These are phyloP conservation scores for Globisporangium iwayamae DNA, from an alignment of 352 stramenopile genomes.

Conservation along the genomic window DNA sequence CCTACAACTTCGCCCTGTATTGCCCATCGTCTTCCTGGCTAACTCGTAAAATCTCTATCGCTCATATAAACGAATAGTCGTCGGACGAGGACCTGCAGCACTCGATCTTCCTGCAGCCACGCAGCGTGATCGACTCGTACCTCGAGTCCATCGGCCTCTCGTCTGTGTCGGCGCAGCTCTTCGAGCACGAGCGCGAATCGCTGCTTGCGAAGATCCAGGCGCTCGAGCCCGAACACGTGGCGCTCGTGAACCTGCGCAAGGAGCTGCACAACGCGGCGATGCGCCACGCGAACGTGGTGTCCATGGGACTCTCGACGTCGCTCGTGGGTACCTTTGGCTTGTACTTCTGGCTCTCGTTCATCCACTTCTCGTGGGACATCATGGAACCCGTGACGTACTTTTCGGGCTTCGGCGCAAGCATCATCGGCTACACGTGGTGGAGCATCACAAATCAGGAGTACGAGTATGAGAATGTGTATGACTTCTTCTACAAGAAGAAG, in stretches of 20 bases:
- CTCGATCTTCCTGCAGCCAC: conserved; percentile 78
- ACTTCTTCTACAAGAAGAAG: conserved; percentile 76
- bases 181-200: conserved; percentile 54
- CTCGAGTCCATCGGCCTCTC: conserved; percentile 73
- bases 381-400: conserved; percentile 91
- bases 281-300: conserved; percentile 53
- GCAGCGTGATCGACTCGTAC: conserved; percentile 76
- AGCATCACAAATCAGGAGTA: conserved; percentile 84
- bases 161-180: conserved; percentile 64
- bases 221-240: conserved; percentile 65
- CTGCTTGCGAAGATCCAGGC: conserved; percentile 65
- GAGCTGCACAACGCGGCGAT: conserved; percentile 61
- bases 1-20: not conserved
- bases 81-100: conserved; percentile 67
- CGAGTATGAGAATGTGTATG: conserved; percentile 87
- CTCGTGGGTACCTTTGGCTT: conserved; percentile 76
- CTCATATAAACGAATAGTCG: conserved; percentile 15
- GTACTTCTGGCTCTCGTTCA: conserved; percentile 88
- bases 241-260: conserved; percentile 55
- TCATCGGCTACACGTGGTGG: conserved; percentile 83
- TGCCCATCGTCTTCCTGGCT: not conserved
- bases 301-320: conserved; percentile 50
- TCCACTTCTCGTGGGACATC: conserved; percentile 89
- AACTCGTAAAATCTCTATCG: not conserved
- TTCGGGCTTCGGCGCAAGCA: conserved; percentile 73